Base-by-base conservation (phyloP, 169 alveolate genomes). In the Plasmodium gonderi region DNA sequence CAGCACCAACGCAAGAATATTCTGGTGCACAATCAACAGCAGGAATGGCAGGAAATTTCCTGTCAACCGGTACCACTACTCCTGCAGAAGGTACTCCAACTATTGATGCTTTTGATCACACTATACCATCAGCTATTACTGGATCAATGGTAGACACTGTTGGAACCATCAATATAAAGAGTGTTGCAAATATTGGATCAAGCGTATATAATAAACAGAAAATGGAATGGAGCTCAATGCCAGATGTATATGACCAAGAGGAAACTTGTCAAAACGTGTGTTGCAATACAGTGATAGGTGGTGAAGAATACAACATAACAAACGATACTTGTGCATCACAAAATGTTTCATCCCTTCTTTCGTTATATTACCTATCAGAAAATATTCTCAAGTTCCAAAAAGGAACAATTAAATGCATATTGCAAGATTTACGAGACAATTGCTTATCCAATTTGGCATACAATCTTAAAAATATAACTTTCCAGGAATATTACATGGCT, bases 401-500 rank as follows among this genome's bases (percentile, higher is more conserved):
- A 51, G 93, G 83, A 36, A 94, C 95, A 11, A 91, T 93, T 26
- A 90, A 78, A 47, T 78, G 81, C 45, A 93, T 93, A 17, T 69
- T 93, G 11, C 94, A 90, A 76, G 95, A 93, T 26, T 26, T 93
- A 31, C 26, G 96, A 47, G 92, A 93, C 36, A 74, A 87, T 36
- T 93, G 96, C 45, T 69, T 93, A 5, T 69, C 83, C 3, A 65
- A 76, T 45, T 47, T 93, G 45, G 90, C 92, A 26, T 64, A 79
- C 17, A 90, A 82, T 5, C 47, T 93, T n/a, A 23, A 81, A 29
- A 77, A 93, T 54, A 83, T 83, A 17, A 69, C 89, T 17, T 93
- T 93, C 20, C 96, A 91, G 49, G 89, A 78, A 23, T 90, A 78
- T 76, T 93, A 81, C 40, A 64, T 93, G 91, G 94, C 92, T 23